Base-by-base conservation (phyloP, 2,329 filamentous ascomycete species). In the Talaromyces verruculosus region DNA sequence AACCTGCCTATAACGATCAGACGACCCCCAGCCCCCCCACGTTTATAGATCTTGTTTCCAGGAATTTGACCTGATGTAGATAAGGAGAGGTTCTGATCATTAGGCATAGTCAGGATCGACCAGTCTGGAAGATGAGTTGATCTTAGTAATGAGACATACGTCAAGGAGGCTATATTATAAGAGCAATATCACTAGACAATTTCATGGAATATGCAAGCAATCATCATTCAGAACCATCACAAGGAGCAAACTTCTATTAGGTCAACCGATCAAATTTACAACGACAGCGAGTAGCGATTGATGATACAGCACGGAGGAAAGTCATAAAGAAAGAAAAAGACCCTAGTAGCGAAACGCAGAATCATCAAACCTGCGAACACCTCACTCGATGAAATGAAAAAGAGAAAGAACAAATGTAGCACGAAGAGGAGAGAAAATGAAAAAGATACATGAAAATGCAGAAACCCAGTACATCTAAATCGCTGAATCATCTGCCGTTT, bases 371-470 rank as follows among this genome's bases (percentile, higher is more conserved):
- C 62, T 22, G 51, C 49, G 13, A 64, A 64, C 51, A 63, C 49
- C 57, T 28, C 45, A 57, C 22, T 37, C 37, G 39, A 57, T 33
- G 61, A 43, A 25, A 33, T 28, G 43, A 28, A 30, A 65, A 17
- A n/a, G 15, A n/a, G 39, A 51, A 15, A 51, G 5, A 28, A 30
- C 28, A 51, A 57, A 57, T 41, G 28, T 30, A 39, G 30, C 33
- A 51, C 13, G 33, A 64, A 64, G 28, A 33, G 33, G 51, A 58
- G 15, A 30, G 11, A 6, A 30, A 41, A 39, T 22, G 37, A 45
- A 64, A 25, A 49, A 64, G 62, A 64, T 64, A 64, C 51, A 64
- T 28, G 62, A 58, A 58, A 41, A 64, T 64, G 62, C 51, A 64
- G 51, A 45, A 64, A 45, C 62, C 62, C 51, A 63, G 61, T 43